A percentile compares a stretch with the other conserved stretches of the same genome.
Evolutionary conservation across 805 yeast genomes (phyloP).

Genomic region (Metschnikowia continentalis): DNA sequence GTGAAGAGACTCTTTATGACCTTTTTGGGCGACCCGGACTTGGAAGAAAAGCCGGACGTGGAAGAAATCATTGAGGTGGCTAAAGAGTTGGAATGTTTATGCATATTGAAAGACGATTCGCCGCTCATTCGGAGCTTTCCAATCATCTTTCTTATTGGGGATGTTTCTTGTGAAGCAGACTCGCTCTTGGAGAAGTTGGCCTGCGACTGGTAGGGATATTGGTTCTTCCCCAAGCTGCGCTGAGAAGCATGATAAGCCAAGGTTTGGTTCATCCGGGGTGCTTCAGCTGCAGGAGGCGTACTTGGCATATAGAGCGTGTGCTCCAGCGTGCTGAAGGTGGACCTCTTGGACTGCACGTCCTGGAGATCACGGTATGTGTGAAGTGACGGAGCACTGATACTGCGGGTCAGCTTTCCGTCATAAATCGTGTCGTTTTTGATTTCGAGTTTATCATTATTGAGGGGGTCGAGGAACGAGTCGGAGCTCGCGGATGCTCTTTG

Average conservation of each 20-base stretch:
- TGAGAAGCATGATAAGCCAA: neutral
- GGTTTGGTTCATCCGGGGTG: neutral
- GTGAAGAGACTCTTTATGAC: conserved; percentile 21
- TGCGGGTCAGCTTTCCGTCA: conserved; percentile 21
- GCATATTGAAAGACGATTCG: conserved; percentile 18
- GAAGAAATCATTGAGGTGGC: conserved; percentile 25
- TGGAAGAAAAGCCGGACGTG: conserved; percentile 25
- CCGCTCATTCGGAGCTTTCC: conserved; percentile 21
- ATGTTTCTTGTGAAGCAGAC: conserved; percentile 16
- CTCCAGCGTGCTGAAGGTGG: conserved; percentile 11
- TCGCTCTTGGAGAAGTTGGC: neutral
- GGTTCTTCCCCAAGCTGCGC: conserved; percentile 1
- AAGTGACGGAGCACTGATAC: conserved; percentile 34
- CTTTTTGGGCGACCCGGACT: conserved; percentile 31
- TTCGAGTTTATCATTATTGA: neutral
- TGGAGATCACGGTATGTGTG: conserved; percentile 31
- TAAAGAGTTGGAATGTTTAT: conserved; percentile 19
- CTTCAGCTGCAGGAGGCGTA: conserved; percentile 9
- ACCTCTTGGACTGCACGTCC: conserved; percentile 1
- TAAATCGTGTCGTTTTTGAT: conserved; percentile 2
- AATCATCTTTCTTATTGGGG: conserved; percentile 30
- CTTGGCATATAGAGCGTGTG: conserved; percentile 11
- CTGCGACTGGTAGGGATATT: conserved; percentile 1
- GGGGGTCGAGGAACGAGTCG: neutral
- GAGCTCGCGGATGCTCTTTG: neutral